Evolutionary conservation across 2,329 filamentous ascomycete species (phyloP), one percentile per base, ranked within the genome.

Genomic region (Arachnomyces sp.): DNA sequence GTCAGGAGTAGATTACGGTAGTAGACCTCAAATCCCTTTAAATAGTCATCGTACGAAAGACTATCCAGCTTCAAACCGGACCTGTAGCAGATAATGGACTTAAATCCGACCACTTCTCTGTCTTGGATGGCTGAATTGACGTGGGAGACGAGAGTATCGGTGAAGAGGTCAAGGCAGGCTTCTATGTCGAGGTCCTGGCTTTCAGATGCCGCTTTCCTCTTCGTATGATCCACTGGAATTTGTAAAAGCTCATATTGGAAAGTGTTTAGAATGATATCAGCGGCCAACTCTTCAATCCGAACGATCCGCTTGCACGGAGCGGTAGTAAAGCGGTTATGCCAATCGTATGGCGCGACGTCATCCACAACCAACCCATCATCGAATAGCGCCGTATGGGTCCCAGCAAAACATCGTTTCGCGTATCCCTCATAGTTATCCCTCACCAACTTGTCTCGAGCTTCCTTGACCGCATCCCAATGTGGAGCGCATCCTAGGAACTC

Each of bases 21-120:
- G 29, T 63, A 53, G 7, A 56, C 53, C 16, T 51, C 47, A 14
- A 55, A 50, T 6, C 18, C 25, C 3, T 14, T n/a, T 8, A 42
- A n/a, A 2, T 62, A 63, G 16, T 64, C 55, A 8, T 66, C 66
- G 2, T 68, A 65, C 1, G 69, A 57, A 39, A 72, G 64, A 6
- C 71, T 55, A n/a, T 73, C 64, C 12, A 90, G 68, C 30, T 76
- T 74, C 4, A 89, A 68, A 0, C 86, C 86, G 0, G 80, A 85
- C 11, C 86, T 75, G 57, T 92, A 92, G 62, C 86, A 90, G 40
- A 93, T 77, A 36, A 89, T 78, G 1, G 80, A 85, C 60, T 93
- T 92, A 72, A 93, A 93, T 2, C 76, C 86, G 1, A 78, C 84
- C 2, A 93, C 80, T 13, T 80, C 73, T 0, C 75, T 65, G 53